Conservation (phyloP, 768 basidiomycete genomes). For the Termitomyces sp. region DNA sequence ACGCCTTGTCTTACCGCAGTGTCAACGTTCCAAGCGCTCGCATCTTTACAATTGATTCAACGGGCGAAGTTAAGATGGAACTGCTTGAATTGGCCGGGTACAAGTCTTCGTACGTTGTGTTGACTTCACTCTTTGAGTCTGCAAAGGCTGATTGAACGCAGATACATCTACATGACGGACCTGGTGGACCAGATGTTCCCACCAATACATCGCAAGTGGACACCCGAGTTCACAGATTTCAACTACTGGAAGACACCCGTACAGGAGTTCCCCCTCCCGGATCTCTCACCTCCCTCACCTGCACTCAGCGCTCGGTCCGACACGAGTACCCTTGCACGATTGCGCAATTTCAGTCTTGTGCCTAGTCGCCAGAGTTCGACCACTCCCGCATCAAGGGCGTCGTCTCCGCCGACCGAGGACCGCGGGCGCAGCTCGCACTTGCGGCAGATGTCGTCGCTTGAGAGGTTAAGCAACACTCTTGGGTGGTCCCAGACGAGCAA, state of each 20-base stretch:
- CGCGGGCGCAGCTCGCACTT: conserved; percentile 37
- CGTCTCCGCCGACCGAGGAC: conserved; percentile 26
- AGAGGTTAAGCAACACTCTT: conserved; percentile 61
- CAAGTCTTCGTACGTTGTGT: conserved; percentile 74
- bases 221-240: conserved; percentile 93
- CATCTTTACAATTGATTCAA: conserved; percentile 96
- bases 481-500: conserved; percentile 37
- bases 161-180: conserved; percentile 98
- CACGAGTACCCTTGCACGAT: conserved; percentile 65
- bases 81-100: conserved; percentile 95
- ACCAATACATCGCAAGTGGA: conserved; percentile 85
- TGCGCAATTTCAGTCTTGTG: conserved; percentile 79
- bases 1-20: conserved; percentile 95
- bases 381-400: conserved; percentile 20
- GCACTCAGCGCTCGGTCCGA: conserved; percentile 94
- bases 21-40: conserved; percentile 92
- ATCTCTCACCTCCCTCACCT: conserved; percentile 84
- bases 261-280: conserved; percentile 74
- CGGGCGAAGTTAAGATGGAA: conserved; percentile 96
- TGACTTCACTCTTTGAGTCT: background rate
- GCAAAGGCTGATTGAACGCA: conserved; percentile 23
- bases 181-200: conserved; percentile 99
- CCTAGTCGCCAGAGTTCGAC: conserved; percentile 34
- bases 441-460: conserved; percentile 75
- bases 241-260: conserved; percentile 92